Conservation (phyloP, 164 flowering plant genomes). For the Saururus chinensis region DNA sequence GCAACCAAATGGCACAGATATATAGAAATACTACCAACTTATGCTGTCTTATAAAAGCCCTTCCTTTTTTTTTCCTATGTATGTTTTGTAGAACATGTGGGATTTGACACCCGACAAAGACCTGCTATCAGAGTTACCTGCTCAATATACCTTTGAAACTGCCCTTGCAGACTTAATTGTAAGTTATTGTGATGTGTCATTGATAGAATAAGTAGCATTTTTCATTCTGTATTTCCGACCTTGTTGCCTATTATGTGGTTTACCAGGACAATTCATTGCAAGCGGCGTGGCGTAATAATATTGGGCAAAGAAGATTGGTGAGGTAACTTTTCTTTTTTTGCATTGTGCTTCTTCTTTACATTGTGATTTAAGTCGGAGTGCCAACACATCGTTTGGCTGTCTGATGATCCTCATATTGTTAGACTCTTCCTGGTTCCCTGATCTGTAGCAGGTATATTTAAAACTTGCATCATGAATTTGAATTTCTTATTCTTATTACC, state of each 20-base stretch:
- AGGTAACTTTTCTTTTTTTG: constrained; percentile 25
- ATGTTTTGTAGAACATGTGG: constrained; percentile 63
- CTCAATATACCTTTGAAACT: constrained; percentile 59
- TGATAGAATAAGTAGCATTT: neutral
- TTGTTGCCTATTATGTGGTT: neutral
- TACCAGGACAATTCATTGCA: constrained; percentile 81
- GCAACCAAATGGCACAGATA: too few relatives aligned
- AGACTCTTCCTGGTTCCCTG: neutral
- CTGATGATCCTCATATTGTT: neutral
- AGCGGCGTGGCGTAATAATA: constrained; percentile 61
- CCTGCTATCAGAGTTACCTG: constrained; percentile 47
- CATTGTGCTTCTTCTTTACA: neutral
- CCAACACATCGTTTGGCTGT: neutral
- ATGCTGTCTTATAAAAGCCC: neutral
- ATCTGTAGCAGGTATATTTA: neutral
- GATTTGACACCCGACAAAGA: constrained; percentile 69
- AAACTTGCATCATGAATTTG: neutral
- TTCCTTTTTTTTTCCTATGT: neutral
- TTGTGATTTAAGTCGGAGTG: neutral
- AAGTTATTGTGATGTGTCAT: constrained; percentile 10
- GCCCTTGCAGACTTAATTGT: constrained; percentile 86
- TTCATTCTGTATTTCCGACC: neutral
- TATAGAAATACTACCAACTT: neutral
- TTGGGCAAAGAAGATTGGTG: constrained; percentile 32
- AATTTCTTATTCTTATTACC: too few relatives aligned